Evolutionary conservation across 2,329 filamentous ascomycete species (phyloP).

Genomic region (Monosporascus sp.): DNA sequence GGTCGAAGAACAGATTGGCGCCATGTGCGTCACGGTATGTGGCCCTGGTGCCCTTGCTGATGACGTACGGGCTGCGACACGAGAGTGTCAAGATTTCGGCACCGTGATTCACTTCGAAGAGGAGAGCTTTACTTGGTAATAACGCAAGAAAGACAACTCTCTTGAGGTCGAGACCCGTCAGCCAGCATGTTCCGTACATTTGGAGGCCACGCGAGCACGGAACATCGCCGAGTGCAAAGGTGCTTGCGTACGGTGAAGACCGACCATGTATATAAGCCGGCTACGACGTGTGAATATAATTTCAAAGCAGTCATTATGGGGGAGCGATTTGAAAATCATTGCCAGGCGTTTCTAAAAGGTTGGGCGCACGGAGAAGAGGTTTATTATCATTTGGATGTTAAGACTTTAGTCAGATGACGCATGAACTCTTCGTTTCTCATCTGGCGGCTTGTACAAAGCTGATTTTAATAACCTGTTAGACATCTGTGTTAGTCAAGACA

Average conservation of each 20-base stretch:
- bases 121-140: constrained; percentile 67
- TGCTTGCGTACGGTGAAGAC: not conserved
- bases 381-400: not conserved
- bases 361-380: not conserved
- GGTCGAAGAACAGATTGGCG: constrained; percentile 74
- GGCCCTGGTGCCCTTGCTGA: constrained; percentile 71
- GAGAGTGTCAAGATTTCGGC: constrained; percentile 53
- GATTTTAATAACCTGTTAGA: not conserved
- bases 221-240: not conserved
- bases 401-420: not conserved
- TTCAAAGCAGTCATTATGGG: not conserved
- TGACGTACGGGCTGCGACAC: constrained; percentile 65
- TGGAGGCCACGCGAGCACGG: no score
- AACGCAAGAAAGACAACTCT: not conserved
- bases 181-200: not conserved
- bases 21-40: constrained; percentile 82
- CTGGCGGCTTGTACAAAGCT: not conserved
- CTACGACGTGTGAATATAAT: not conserved
- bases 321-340: not conserved
- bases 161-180: not conserved
- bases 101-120: constrained; percentile 70
- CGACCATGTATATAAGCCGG: not conserved
- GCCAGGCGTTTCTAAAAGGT: not conserved
- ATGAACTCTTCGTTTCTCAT: no score
- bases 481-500: not conserved